phyloP scores from a whole-genome alignment of 2,329 filamentous ascomycete genomes.

The Cytospora mali region DNA sequence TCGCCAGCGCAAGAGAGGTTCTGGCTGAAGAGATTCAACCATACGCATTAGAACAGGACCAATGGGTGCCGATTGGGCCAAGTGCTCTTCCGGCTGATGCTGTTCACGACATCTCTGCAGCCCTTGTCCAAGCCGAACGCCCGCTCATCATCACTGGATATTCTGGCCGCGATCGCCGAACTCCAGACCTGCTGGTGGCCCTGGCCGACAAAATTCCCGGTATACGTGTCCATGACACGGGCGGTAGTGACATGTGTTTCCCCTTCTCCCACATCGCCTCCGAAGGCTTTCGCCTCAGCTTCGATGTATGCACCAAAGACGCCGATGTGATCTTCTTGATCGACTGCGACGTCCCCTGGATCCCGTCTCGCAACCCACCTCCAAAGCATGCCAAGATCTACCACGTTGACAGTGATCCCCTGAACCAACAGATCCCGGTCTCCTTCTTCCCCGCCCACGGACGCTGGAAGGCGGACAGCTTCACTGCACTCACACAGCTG shows the following conservation, averaged over 20 bases:
- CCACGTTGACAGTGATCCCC: conserved; percentile 67
- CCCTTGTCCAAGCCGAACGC: conserved; percentile 48
- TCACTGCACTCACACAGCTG: conserved; percentile 44
- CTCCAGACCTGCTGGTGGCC: conserved; percentile 46
- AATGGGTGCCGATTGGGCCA: conserved; percentile 64
- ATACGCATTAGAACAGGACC: conserved; percentile 50
- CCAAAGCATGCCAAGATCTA: conserved; percentile 58
- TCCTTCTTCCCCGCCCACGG: conserved; percentile 58
- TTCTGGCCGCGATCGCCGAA: conserved; percentile 47
- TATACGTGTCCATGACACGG: conserved; percentile 51
- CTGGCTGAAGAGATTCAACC: conserved; percentile 71
- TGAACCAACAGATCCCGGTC: conserved; percentile 64
- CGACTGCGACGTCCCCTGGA: conserved; percentile 73
- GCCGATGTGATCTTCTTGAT: conserved; percentile 68
- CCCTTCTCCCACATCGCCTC: conserved; percentile 41
- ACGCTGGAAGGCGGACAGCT: conserved; percentile 53
- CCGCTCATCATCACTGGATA: conserved; percentile 55
- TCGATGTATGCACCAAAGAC: conserved; percentile 58
- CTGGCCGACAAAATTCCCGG: conserved; percentile 51
- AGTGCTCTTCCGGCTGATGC: conserved; percentile 55
- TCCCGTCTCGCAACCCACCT: conserved; percentile 64
- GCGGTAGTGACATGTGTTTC: conserved; percentile 53
- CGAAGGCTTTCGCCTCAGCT: conserved; percentile 40
- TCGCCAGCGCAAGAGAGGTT: conserved; percentile 67
- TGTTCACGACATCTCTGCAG: conserved; percentile 45